Evolutionary conservation across 2,329 filamentous ascomycete genomes (phyloP).

Genomic region (Penicillium sp.): DNA sequence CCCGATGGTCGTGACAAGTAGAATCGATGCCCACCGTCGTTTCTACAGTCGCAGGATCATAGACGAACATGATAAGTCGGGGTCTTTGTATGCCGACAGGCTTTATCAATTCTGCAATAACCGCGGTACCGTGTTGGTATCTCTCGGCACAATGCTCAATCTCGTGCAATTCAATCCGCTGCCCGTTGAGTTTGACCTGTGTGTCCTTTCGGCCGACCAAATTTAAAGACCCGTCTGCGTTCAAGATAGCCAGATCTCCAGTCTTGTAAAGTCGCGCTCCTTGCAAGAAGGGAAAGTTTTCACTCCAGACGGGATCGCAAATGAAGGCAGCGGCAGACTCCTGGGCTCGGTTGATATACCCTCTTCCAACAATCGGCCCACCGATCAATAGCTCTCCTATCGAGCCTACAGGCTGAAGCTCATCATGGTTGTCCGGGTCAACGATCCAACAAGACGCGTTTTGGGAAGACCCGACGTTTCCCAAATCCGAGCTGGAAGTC

Average conservation of each 20-base stretch:
- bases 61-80: not conserved
- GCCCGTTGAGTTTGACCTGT: slow-evolving; percentile 31
- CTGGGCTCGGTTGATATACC: slow-evolving; percentile 1
- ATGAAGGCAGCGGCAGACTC: not conserved
- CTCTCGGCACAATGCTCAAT: slow-evolving; percentile 21
- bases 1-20: not conserved
- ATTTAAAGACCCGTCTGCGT: slow-evolving; percentile 23
- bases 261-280: slow-evolving; percentile 15
- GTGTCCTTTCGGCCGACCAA: slow-evolving; percentile 10
- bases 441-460: slow-evolving; percentile 2
- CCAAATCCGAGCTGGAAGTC: not conserved
- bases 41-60: not conserved
- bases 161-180: slow-evolving; percentile 30
- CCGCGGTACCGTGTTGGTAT: not conserved
- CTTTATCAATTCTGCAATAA: not conserved
- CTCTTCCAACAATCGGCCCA: slow-evolving; percentile 6
- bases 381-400: slow-evolving; percentile 4
- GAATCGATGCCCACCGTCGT: not conserved
- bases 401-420: slow-evolving; percentile 2
- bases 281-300: not conserved
- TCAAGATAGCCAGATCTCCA: slow-evolving; percentile 29
- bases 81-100: not conserved
- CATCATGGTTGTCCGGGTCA: slow-evolving; percentile 1
- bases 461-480: slow-evolving; percentile 1
- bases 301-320: not conserved